These are phyloP conservation scores for Colletotrichum ledebouriae DNA, from an alignment of 2,329 filamentous ascomycete genomes.

Conservation along the genomic window DNA sequence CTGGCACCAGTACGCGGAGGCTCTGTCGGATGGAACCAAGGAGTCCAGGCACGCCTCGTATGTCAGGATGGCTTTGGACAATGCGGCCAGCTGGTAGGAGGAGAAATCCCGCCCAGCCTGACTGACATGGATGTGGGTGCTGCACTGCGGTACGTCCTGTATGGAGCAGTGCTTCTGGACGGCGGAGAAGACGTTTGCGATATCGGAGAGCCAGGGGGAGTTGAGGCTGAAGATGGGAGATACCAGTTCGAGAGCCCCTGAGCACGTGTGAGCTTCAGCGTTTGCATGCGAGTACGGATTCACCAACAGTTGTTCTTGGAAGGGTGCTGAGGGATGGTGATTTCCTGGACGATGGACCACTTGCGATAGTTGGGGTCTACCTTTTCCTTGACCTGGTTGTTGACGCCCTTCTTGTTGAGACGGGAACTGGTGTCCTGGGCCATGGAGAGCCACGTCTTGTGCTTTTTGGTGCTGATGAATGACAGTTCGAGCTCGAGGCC, in stretches of 20 bases:
- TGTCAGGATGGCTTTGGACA: conserved; percentile 52
- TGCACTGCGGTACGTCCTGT: conserved; percentile 48
- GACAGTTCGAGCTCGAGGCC: conserved; percentile 57
- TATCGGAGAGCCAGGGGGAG: conserved; percentile 48
- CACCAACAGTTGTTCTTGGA: conserved; percentile 51
- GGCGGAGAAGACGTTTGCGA: conserved; percentile 50
- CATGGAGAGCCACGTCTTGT: conserved; percentile 51
- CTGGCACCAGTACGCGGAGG: conserved; percentile 53
- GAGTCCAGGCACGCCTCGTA: conserved; percentile 53
- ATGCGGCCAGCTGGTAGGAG: conserved; percentile 45
- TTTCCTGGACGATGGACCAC: conserved; percentile 55
- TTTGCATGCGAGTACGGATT: background rate
- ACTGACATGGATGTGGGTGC: conserved; percentile 56
- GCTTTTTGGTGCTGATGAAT: conserved; percentile 50
- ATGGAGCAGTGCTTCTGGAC: conserved; percentile 47
- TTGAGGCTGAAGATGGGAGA: conserved; percentile 52
- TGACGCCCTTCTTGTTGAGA: conserved; percentile 50
- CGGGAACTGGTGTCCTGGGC: conserved; percentile 52
- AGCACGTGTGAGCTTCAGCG: background rate
- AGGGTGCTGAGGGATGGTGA: conserved; percentile 52
- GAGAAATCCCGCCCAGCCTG: conserved; percentile 38
- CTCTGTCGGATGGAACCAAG: conserved; percentile 46
- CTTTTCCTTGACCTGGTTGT: conserved; percentile 52
- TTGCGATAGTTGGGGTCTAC: conserved; percentile 50
- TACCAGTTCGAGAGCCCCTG: conserved; percentile 53